phyloP scores from a whole-genome alignment of 371 early-diverging fungal species.

The Coemansia sp. region DNA sequence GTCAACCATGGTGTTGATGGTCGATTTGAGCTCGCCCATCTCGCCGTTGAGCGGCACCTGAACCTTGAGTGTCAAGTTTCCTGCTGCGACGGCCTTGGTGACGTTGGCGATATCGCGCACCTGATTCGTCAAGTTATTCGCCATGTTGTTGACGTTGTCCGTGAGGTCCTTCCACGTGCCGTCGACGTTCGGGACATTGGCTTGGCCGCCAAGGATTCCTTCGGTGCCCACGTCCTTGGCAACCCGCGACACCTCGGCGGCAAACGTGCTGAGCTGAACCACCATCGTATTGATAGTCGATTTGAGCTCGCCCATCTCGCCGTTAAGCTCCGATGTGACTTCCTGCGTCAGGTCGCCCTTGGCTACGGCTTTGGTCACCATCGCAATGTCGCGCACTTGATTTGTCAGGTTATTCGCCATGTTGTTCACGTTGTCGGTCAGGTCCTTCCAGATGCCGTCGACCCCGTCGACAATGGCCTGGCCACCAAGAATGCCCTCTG shows the following conservation, averaged over 20 bases:
- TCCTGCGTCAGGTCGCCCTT: slow-evolving; percentile 57
- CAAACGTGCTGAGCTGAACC: slow-evolving; percentile 60
- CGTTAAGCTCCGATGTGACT: slow-evolving; percentile 54
- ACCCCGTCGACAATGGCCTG: slow-evolving; percentile 62
- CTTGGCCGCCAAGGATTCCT: slow-evolving; percentile 58
- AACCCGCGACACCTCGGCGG: slow-evolving; percentile 55
- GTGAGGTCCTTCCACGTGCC: slow-evolving; percentile 47
- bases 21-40: slow-evolving; percentile 53
- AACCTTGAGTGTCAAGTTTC: slow-evolving; percentile 59
- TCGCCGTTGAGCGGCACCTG: slow-evolving; percentile 55
- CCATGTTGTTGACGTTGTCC: slow-evolving; percentile 68
- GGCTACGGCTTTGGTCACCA: slow-evolving; percentile 54
- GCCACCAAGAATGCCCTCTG: slow-evolving; percentile 36
- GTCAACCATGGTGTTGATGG: slow-evolving; percentile 59
- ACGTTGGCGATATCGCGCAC: slow-evolving; percentile 47
- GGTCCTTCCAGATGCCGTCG: slow-evolving; percentile 54
- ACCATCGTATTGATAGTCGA: slow-evolving; percentile 63
- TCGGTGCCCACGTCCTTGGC: slow-evolving; percentile 41
- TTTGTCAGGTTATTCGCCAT: slow-evolving; percentile 60
- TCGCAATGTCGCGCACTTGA: slow-evolving; percentile 53
- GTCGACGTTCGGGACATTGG: slow-evolving; percentile 60
- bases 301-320: slow-evolving; percentile 54
- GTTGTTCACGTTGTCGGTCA: slow-evolving; percentile 59
- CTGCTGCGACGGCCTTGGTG: slow-evolving; percentile 54
- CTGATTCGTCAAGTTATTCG: slow-evolving; percentile 48